Evolutionary conservation across 2,329 filamentous ascomycete species (phyloP), one percentile per base, ranked within the genome.

Genomic region (Akanthomyces uredinophilus): DNA sequence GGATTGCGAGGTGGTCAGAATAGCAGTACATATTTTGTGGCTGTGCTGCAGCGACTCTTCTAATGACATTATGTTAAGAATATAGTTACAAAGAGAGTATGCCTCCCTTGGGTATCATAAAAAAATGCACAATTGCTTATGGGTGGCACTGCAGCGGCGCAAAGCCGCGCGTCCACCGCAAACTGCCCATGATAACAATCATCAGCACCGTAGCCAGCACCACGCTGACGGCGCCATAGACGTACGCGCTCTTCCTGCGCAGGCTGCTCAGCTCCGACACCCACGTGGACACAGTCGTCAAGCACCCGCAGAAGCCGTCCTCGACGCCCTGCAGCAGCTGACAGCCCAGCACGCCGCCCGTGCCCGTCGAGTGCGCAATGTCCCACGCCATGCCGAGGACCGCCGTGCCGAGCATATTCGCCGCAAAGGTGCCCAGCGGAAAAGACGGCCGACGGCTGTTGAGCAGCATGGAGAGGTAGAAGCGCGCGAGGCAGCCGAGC

Each of bases 351-450:
- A 83, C 71, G 5, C 83, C 82, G 1, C 24, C 57, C 1, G 20
- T 18, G 41, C n/a, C 32, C 1, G 80, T 82, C 0, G 81, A 82
- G 69, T 91, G 92, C 66, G 92, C 90, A 56, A 96, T 76, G 70
- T 96, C 90, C 78, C 85, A 96, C 35, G 86, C 83, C 81, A 92
- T 87, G 16, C 85, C 92, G 55, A 96, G 73, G 18, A 96, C 74
- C 0, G 82, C 82, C 0, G 91, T 92, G 5, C 93, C 94, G 16
- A 88, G 72, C 5, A 96, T 79, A 69, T 98, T 98, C 32, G 89
- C 91, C 0, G 78, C 76, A 68, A 97, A 96, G 0, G 94, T 98
- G 2, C 94, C 94, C 0, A 97, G 73, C 0, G 94, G 94, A 67
- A 97, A 97, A 0, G 81, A 77, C 0, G 85, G 73, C 0, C 86